Conservation (phyloP, 306 rosid species). For the Trifolium fragiferum region DNA sequence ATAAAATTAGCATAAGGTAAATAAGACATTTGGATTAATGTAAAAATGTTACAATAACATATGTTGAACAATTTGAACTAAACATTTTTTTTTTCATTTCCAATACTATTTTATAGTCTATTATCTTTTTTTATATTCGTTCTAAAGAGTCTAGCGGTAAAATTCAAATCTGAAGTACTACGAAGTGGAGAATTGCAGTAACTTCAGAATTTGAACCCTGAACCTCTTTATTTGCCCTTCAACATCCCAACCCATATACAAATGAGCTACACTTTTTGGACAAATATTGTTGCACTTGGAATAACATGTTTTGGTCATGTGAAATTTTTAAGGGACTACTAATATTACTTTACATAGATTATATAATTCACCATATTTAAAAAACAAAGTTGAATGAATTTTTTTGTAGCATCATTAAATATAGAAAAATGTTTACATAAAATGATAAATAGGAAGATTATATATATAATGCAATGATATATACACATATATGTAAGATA, state of each 20-base stretch:
- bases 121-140: not conserved
- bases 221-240: no score
- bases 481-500: not conserved
- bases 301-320: not conserved
- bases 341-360: not conserved
- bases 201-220: no score
- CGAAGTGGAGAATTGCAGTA: no score
- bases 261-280: no score
- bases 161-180: no score
- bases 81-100: not conserved
- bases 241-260: no score
- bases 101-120: constrained; percentile 4
- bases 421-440: no score
- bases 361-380: not conserved
- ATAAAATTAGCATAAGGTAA: not conserved
- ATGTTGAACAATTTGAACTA: not conserved
- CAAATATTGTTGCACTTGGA: not conserved
- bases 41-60: not conserved
- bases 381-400: not conserved
- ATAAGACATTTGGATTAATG: not conserved
- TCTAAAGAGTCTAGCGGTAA: no score
- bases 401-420: not conserved
- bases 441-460: not conserved
- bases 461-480: not conserved
- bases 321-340: not conserved